Base-by-base conservation (phyloP, 768 basidiomycete species). In the Amanita jacksonii region DNA sequence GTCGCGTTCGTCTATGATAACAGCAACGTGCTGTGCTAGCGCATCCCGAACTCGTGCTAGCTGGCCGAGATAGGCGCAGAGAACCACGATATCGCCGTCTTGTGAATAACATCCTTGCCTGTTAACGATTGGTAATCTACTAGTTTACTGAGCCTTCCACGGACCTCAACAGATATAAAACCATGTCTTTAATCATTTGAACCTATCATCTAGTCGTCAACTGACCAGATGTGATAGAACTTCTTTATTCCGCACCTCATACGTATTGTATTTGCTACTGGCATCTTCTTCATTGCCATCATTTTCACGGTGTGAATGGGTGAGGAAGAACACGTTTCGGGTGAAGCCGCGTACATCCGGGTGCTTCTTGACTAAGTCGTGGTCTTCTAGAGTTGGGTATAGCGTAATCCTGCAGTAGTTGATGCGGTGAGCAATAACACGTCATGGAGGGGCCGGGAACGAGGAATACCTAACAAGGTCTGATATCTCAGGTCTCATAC, bases 401-500 rank as follows among this genome's bases (percentile, higher is more conserved):
- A 85, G 64, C 3, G 67, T 68, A 32, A 77, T 80, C 43, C 36
- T 46, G 43, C 8, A 12, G 34, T 15, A 46, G 38, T 19, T 47
- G 18, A 28, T 40, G 27, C 18, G n/a, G 36, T 9, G 4, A 24
- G 18, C 31, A 42, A 16, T 18, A 31, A 42, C 36, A 9, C 15
- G 15, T 19, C 12, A 8, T 12, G 27, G 19, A 36, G n/a, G n/a
- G n/a, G n/a, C n/a, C n/a, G n/a, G n/a, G 43, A 5, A 27, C 30
- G 16, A 42, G n/a, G n/a, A 59, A 13, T 46, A 74, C 79, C 79
- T 58, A 46, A 81, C 72, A 5, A 85, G 60, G 25, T 70, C 66
- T 0, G 83, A 79, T 33, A 88, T 85, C 3, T 58, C 52, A 0
- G 85, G 85, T 4, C 81, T 67, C 86, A 88, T 88, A 10, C 86